Base-by-base conservation (phyloP, 129 eudicot genomes). In the Cynara cardunculus region DNA sequence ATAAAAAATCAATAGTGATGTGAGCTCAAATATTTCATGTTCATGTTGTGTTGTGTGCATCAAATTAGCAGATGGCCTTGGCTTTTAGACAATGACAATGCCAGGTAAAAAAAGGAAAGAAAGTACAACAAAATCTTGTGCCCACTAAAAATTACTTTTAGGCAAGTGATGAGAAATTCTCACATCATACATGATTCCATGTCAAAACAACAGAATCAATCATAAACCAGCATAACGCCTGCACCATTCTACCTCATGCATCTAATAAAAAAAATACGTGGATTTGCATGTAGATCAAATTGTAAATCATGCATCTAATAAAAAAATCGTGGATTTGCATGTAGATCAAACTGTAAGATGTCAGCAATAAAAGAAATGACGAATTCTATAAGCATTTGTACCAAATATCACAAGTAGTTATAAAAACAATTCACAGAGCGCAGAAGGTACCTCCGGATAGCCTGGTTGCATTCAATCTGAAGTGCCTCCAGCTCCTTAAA, bases 391-490 rank as follows among this genome's bases (percentile, higher is more conserved):
- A 59, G 71, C 37, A 27, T 26, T 75, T 11, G 28, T 53, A 53
- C 32, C 10, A 56, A 27, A 19, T 22, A 44, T 71, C 14, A 79
- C 32, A 28, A 24, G 9, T 39, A 44, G 73, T 66, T 12, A 26
- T 49, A 12, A 12, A 61, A 18, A n/a, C 72, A 9, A 25, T 66
- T 80, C 14, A 18, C 5, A 53, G 21, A 41, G 18, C 25, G 24
- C 61, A 39, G 71, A 39, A 82, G 73, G 61, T 68, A 94, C 98
- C 93, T 92, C 69, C 82, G 72, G 74, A 90, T 78, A 79, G 94
- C 90, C 86, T 94, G 94, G 78, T 94, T 94, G 87, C 91, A 83
- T 68, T 95, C 97, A 22, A 88, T 87, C 70, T 85, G 86, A 21
- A 85, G 88, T 28, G 79, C 80, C 88, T 92, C 92, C 2, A 95